Base-by-base conservation (phyloP, 2,329 filamentous ascomycete genomes). In the Fusarium sp. region DNA sequence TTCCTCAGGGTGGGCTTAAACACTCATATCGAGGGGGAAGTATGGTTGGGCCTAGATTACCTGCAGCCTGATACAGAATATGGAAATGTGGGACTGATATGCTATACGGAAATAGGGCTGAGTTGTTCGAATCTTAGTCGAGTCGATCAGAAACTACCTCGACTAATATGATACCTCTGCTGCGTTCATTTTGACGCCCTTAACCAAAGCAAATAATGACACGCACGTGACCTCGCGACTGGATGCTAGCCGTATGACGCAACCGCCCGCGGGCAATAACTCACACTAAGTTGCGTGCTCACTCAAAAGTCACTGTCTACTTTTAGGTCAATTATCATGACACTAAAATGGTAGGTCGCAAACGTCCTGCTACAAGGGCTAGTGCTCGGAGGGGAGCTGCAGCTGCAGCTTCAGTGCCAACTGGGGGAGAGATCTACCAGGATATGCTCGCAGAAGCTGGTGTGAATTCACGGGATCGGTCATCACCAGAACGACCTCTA, bases 381-480 rank as follows among this genome's bases (percentile, higher is more conserved):
- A 77, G 70, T 47, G 72, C 59, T 60, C 72, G 73, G 28, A 63
- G 68, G 26, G 59, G 47, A 39, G 71, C 56, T 44, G 68, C 61
- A 39, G 71, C 56, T 44, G 68, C 61, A 13, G 64, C 57, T 13
- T 65, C 70, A 14, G 65, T 47, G 31, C 67, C 74, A 24, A 76
- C 72, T n/a, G 78, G 76, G 15, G 81, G 82, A 28, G 79, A 83
- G 33, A 81, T 88, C 38, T 87, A 87, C 73, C 81, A 78, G 45
- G 82, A 87, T 68, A 86, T 88, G 85, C 81, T 88, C 38, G 79
- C 79, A 18, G 86, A 87, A 70, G 86, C 83, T n/a, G 83, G 85
- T n/a, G 80, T 86, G 33, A 78, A 78, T 45, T 62, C 70, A 30
- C 69, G 61, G 31, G 62, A 72, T 31, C 72, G 61, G 54, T 75